Percentiles rank a stretch among this genome's conserved stretches.
Evolutionary conservation across 2,329 filamentous ascomycete genomes (phyloP).

Genomic region (Microdochium nivale): DNA sequence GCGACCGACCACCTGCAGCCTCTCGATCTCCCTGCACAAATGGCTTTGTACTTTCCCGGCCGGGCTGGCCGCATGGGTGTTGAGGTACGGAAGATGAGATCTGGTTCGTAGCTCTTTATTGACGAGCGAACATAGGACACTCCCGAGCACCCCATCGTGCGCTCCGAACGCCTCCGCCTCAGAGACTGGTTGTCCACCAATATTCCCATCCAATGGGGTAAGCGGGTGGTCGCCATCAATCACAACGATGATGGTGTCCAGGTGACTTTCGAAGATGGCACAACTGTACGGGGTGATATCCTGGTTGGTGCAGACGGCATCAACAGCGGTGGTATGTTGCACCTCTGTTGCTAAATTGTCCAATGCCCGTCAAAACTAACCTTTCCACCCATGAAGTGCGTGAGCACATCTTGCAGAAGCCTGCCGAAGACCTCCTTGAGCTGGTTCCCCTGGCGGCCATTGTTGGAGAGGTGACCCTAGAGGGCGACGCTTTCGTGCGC

Average conservation of each 20-base stretch:
- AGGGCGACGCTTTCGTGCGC: constrained; percentile 13
- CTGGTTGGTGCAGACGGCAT: constrained; percentile 18
- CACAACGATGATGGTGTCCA: constrained; percentile 7
- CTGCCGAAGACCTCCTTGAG: constrained; percentile 9
- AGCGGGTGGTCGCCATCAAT: constrained; percentile 10
- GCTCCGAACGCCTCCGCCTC: constrained; percentile 12
- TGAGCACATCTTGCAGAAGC: constrained; percentile 10
- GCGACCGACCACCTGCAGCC: constrained; percentile 8
- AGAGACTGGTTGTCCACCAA: constrained; percentile 15
- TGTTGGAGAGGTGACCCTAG: constrained; percentile 13
- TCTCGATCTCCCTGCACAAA: constrained; percentile 6
- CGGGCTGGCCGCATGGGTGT: not conserved
- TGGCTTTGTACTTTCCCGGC: constrained; percentile 4
- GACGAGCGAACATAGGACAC: not conserved
- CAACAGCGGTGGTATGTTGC: constrained; percentile 12
- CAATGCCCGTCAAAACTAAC: not conserved
- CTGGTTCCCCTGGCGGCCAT: constrained; percentile 9
- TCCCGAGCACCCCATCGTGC: constrained; percentile 5
- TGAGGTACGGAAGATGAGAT: too few relatives aligned
- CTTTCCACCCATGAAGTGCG: constrained; percentile 11
- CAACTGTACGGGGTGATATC: constrained; percentile 13
- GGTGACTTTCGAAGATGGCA: constrained; percentile 16
- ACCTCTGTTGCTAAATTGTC: not conserved
- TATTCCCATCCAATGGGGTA: constrained; percentile 17
- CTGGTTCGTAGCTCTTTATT: too few relatives aligned